These are phyloP conservation scores for Pulveroboletus frians DNA, from an alignment of 768 basidiomycete genomes.

Conservation along the genomic window DNA sequence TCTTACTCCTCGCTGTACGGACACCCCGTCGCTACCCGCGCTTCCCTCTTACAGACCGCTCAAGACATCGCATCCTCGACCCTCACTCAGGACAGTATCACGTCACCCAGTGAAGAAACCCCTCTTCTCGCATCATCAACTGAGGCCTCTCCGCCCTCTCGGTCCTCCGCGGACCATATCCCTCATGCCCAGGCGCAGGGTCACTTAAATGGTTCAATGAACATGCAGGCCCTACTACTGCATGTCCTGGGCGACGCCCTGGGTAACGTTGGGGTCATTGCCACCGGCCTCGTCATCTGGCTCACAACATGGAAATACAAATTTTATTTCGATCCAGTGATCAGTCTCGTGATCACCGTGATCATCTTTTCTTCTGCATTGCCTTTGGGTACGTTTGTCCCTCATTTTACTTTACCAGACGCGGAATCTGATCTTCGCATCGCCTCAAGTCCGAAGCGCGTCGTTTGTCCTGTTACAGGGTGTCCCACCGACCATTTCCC, in stretches of 20 bases:
- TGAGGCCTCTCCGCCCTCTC: constrained; percentile 5
- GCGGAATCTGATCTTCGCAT: constrained; percentile 10
- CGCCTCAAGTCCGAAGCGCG: constrained; percentile 66
- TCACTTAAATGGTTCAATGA: constrained; percentile 76
- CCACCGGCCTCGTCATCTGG: constrained; percentile 94
- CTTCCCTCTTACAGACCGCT: constrained; percentile 75
- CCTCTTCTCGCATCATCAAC: constrained; percentile 35
- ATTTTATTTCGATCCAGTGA: constrained; percentile 88
- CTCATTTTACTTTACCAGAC: background rate
- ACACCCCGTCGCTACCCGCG: constrained; percentile 66
- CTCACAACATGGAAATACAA: constrained; percentile 78
- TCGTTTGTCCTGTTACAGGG: constrained; percentile 95
- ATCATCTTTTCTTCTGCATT: constrained; percentile 97
- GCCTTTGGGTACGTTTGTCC: constrained; percentile 61
- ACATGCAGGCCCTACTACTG: constrained; percentile 92
- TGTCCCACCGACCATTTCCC: constrained; percentile 82
- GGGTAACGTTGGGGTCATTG: constrained; percentile 96
- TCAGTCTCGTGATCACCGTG: constrained; percentile 88
- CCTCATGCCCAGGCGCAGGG: constrained; percentile 21
- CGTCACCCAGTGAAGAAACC: constrained; percentile 36
- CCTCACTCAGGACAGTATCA: constrained; percentile 4
- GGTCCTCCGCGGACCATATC: constrained; percentile 15
- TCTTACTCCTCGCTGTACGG: constrained; percentile 67
- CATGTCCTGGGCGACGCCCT: constrained; percentile 97
- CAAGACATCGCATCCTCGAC: constrained; percentile 60